A percentile compares a stretch with the other conserved stretches of the same genome.
Conservation (phyloP, 768 basidiomycete genomes). For the Lactarius psammicola region DNA sequence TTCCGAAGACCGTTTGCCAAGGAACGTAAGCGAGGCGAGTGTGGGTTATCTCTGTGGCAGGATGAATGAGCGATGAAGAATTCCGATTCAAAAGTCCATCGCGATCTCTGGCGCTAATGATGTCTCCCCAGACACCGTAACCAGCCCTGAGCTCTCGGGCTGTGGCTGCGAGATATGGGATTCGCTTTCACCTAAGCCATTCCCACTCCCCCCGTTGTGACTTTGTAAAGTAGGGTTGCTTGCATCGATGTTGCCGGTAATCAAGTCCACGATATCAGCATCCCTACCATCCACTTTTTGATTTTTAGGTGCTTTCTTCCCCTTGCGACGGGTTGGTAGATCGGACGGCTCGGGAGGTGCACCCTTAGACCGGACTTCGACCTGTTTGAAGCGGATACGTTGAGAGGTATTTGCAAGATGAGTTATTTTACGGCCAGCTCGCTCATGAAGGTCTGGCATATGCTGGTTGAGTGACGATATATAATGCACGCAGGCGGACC, state of each 20-base stretch:
- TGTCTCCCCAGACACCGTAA: neutral
- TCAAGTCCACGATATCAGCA: slow-evolving; percentile 14
- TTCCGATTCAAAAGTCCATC: slow-evolving; percentile 8
- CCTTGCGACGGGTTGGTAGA: slow-evolving; percentile 3
- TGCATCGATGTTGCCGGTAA: slow-evolving; percentile 19
- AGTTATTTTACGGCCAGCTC: slow-evolving; percentile 49
- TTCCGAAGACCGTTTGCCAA: neutral
- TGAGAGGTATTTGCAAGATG: slow-evolving; percentile 63
- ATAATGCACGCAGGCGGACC: too few species aligned
- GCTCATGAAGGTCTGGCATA: slow-evolving; percentile 44
- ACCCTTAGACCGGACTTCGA: slow-evolving; percentile 51
- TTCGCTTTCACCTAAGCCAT: neutral
- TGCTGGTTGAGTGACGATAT: neutral
- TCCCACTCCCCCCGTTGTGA: slow-evolving; percentile 2
- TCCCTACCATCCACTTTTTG: slow-evolving; percentile 6
- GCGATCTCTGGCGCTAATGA: neutral
- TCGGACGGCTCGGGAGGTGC: neutral
- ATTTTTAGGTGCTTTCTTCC: slow-evolving; percentile 7
- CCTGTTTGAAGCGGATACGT: slow-evolving; percentile 72
- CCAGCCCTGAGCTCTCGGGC: neutral
- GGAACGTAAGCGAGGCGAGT: neutral
- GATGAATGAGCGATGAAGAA: neutral
- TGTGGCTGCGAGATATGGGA: neutral
- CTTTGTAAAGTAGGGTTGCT: neutral
- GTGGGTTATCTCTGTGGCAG: neutral